Conservation (phyloP, 1,139 yeast species). For the Schizosaccharomyces versatilis region DNA sequence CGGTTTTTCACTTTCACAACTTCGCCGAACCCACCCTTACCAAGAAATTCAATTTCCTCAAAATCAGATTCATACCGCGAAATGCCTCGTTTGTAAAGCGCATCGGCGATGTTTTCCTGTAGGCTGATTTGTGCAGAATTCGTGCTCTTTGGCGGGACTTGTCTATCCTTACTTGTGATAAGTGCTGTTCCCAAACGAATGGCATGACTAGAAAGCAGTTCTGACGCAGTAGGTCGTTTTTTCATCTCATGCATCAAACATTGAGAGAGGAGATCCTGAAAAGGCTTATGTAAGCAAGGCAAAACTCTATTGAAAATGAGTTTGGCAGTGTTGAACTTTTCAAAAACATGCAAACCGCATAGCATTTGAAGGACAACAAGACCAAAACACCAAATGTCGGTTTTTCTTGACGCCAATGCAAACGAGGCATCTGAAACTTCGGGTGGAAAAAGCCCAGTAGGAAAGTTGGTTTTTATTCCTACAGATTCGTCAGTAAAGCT, state of each 20-base stretch:
- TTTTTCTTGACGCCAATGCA: constrained; percentile 39
- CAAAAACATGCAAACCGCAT: constrained; percentile 35
- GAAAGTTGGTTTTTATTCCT: background rate
- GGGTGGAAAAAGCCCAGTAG: constrained; percentile 38
- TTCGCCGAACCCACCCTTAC: constrained; percentile 93
- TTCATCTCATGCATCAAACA: constrained; percentile 47
- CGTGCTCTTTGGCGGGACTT: background rate
- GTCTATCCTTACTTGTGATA: background rate
- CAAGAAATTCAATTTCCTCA: constrained; percentile 81
- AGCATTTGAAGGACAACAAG: constrained; percentile 53
- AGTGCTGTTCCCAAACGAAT: constrained; percentile 24
- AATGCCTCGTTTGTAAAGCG: constrained; percentile 9
- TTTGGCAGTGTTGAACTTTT: constrained; percentile 25
- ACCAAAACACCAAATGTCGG: constrained; percentile 88
- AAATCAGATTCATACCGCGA: constrained; percentile 64
- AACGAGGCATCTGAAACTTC: constrained; percentile 26
- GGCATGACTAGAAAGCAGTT: constrained; percentile 61
- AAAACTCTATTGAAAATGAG: background rate
- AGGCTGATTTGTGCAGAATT: background rate
- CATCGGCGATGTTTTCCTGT: background rate
- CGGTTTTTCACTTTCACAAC: constrained; percentile 81
- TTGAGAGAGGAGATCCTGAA: constrained; percentile 42
- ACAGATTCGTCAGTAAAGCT: constrained; percentile 3
- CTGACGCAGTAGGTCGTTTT: constrained; percentile 62
- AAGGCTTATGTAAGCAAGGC: constrained; percentile 36